Evolutionary conservation across 1,139 yeast species (phyloP).

Genomic region (Waltiozyma solani): DNA sequence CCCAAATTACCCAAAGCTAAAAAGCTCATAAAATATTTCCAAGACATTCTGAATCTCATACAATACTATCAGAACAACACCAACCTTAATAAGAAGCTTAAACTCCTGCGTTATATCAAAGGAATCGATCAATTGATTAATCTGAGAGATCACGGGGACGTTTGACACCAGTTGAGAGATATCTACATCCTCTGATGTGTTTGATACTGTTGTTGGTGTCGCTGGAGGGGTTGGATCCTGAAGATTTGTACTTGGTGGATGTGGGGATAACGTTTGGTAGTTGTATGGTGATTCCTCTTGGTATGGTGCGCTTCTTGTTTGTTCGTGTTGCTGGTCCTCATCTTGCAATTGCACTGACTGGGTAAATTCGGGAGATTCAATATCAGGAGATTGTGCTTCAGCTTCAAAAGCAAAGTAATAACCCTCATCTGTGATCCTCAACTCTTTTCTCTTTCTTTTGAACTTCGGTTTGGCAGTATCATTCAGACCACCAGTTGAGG

Average conservation of each 20-base stretch:
- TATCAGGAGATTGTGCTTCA: background rate
- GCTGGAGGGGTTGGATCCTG: too few species aligned
- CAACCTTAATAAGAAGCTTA: slow-evolving; percentile 10
- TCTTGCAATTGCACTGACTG: too few species aligned
- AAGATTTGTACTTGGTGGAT: too few species aligned
- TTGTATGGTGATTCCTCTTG: too few species aligned
- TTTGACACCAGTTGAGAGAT: slow-evolving; percentile 5
- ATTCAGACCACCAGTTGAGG: background rate
- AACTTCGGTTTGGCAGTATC: background rate
- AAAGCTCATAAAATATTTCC: slow-evolving; percentile 1
- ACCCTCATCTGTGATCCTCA: slow-evolving; percentile 15
- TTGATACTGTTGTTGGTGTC: too few species aligned
- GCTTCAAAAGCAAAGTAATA: slow-evolving; percentile 10
- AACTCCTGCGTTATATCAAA: slow-evolving; percentile 1
- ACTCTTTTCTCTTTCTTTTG: slow-evolving; percentile 10
- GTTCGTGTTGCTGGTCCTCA: background rate
- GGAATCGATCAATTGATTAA: slow-evolving; percentile 10
- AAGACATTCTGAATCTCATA: slow-evolving; percentile 13
- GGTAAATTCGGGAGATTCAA: too few species aligned
- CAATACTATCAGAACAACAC: slow-evolving; percentile 11
- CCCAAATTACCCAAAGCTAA: background rate
- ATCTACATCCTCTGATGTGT: background rate
- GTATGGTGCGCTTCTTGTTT: too few species aligned
- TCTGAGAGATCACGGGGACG: slow-evolving; percentile 9
- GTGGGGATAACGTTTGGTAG: too few species aligned